Evolutionary conservation across 2,329 filamentous ascomycete species (phyloP), one percentile per base, ranked within the genome.

Genomic region (Claviceps quebecensis): DNA sequence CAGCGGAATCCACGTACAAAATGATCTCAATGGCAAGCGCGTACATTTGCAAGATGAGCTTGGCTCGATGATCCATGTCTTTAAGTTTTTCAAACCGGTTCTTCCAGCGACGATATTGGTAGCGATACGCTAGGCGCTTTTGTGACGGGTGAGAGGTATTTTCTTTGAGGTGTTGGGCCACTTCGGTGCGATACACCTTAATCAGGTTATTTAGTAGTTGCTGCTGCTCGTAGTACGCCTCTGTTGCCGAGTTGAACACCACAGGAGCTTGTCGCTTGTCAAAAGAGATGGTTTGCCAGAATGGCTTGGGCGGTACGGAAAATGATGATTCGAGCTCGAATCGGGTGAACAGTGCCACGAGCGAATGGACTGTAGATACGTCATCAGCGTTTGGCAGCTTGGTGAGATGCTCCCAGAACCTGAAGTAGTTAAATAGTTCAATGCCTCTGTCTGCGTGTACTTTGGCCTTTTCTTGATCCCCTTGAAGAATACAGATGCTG

Each of bases 401-500:
- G 9, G 17, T 34, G 14, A 43, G 45, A 16, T 52, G 41, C 3
- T 56, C 55, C 45, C 54, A 47, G 40, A 56, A 55, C 0, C 40
- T 36, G 55, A 55, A 54, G 29, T 56, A 44, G 40, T 49, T 43
- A 14, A 55, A 56, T 1, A 57, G 50, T 29, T 51, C 37, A 3
- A 53, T 45, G 17, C 52, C 52, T 44, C 49, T 50, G 7, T 47
- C 39, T 17, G 52, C 45, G 34, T 58, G 56, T n/a, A 52, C 45
- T 34, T 37, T 45, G 9, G 55, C 55, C 29, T 55, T 52, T 14
- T 39, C 39, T 26, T 47, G 44, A n/a, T 56, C 54, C 8, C 40
- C 52, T n/a, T 50, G 53, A 5, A 57, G 45, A 13, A 50, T 49
- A 22, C 55, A 56, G 6, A 57, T 49, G 5, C 55, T 53, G 13